Conservation (phyloP, 1,284 basidiomycete species). For the Heterobasidion annosum region DNA sequence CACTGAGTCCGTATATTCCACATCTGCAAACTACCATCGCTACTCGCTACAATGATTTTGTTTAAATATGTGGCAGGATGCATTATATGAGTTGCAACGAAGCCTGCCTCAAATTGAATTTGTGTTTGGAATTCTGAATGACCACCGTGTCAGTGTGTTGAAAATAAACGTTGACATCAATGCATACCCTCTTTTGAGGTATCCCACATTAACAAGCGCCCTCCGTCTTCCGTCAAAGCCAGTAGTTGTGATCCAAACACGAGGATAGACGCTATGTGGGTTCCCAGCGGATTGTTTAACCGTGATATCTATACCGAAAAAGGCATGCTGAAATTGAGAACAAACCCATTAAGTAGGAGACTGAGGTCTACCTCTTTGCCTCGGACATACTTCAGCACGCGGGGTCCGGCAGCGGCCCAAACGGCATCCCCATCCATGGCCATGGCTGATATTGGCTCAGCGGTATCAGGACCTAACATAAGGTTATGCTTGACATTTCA, state of each 20-base stretch:
- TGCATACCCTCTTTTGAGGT: slow-evolving; percentile 46
- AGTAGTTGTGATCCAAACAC: slow-evolving; percentile 79
- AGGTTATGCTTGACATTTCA: not conserved
- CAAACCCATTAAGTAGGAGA: slow-evolving; percentile 2
- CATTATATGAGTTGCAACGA: slow-evolving; percentile 77
- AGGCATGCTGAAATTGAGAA: slow-evolving; percentile 4
- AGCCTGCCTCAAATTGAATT: slow-evolving; percentile 70
- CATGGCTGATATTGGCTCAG: slow-evolving; percentile 67
- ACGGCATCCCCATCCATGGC: slow-evolving; percentile 83
- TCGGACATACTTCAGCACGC: slow-evolving; percentile 73
- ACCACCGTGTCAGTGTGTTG: not conserved
- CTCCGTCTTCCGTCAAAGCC: slow-evolving; percentile 74
- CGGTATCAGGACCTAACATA: slow-evolving; percentile 66
- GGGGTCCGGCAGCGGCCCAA: slow-evolving; percentile 69
- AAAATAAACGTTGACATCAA: not conserved
- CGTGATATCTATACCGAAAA: slow-evolving; percentile 32
- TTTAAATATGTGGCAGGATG: slow-evolving; percentile 98
- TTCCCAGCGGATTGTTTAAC: slow-evolving; percentile 55
- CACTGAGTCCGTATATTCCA: slow-evolving; percentile 90
- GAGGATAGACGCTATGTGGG: slow-evolving; percentile 49
- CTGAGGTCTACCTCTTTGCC: slow-evolving; percentile 69
- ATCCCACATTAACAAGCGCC: slow-evolving; percentile 79
- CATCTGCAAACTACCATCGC: slow-evolving; percentile 79
- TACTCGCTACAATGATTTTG: slow-evolving; percentile 85
- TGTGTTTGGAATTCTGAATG: slow-evolving; percentile 45